phyloP scores from a whole-genome alignment of 78 protist species.

The Dictyostelium firmibasis region DNA sequence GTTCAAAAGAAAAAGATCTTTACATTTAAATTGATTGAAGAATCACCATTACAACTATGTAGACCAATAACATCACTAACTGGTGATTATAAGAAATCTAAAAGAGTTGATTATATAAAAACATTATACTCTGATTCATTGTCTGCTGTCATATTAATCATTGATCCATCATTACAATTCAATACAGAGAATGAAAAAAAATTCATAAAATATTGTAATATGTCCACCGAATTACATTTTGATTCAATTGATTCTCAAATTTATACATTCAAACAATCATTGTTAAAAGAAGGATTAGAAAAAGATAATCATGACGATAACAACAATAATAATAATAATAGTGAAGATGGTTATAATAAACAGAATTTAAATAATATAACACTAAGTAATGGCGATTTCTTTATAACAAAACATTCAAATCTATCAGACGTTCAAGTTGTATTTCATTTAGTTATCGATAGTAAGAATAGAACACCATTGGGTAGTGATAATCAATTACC shows the following conservation, averaged over 20 bases:
- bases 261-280: constrained; percentile 5
- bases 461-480: constrained; percentile 59
- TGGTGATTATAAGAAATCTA: constrained; percentile 53
- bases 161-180: constrained; percentile 46
- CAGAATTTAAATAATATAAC: neutral
- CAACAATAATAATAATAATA: neutral
- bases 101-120: constrained; percentile 50
- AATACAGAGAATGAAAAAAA: constrained; percentile 41
- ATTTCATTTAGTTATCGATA: constrained; percentile 60
- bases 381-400: constrained; percentile 63
- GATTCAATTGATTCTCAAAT: constrained; percentile 65
- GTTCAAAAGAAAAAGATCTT: constrained; percentile 67
- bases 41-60: constrained; percentile 50
- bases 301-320: too few relatives aligned
- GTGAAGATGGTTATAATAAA: neutral
- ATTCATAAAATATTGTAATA: constrained; percentile 58
- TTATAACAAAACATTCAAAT: constrained; percentile 70
- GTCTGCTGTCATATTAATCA: constrained; percentile 47
- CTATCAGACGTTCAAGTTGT: constrained; percentile 76
- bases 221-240: constrained; percentile 72
- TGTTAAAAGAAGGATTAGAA: neutral
- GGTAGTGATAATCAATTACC: constrained; percentile 19
- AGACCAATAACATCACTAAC: constrained; percentile 43
- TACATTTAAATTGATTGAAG: constrained; percentile 39
- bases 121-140: constrained; percentile 63